phyloP scores from a whole-genome alignment of 2,329 filamentous ascomycete genomes.

The Plectosphaerella sp. region DNA sequence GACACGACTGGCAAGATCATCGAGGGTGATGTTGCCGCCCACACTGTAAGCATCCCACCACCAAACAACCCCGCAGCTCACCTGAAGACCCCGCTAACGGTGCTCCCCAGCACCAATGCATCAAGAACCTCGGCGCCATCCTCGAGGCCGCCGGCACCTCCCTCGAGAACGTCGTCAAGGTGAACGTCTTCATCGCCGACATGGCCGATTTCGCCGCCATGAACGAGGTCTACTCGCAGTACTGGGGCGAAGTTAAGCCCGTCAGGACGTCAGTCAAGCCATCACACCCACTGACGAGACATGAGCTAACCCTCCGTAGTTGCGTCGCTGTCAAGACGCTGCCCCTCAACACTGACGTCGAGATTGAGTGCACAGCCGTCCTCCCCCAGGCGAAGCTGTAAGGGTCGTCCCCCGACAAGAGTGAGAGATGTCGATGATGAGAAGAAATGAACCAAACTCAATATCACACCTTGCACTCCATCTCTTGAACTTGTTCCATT shows the following conservation, averaged over 20 bases:
- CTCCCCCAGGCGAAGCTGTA: neutral
- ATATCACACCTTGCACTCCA: too few species aligned
- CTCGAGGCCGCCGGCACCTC: constrained; percentile 63
- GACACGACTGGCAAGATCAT: constrained; percentile 56
- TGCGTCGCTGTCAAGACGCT: constrained; percentile 29
- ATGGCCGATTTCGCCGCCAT: constrained; percentile 73
- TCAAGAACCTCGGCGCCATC: constrained; percentile 67
- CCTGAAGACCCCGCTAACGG: neutral
- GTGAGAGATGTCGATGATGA: too few species aligned
- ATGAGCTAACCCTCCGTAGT: constrained; percentile 53
- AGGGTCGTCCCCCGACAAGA: neutral
- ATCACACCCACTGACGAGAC: constrained; percentile 64
- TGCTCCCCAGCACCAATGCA: constrained; percentile 48
- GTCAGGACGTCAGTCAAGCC: constrained; percentile 46
- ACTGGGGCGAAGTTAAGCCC: constrained; percentile 53
- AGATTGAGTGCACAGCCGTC: constrained; percentile 17
- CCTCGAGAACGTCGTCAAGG: constrained; percentile 65
- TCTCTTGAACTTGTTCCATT: too few species aligned
- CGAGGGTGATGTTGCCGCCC: constrained; percentile 59
- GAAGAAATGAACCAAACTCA: too few species aligned
- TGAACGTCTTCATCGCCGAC: constrained; percentile 66
- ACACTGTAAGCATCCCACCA: constrained; percentile 42
- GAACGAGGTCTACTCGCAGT: constrained; percentile 69
- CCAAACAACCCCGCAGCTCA: neutral
- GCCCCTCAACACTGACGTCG: constrained; percentile 23